These are phyloP conservation scores for Chaetomium strumarium DNA, from an alignment of 2,329 filamentous ascomycete species.

Conservation along the genomic window DNA sequence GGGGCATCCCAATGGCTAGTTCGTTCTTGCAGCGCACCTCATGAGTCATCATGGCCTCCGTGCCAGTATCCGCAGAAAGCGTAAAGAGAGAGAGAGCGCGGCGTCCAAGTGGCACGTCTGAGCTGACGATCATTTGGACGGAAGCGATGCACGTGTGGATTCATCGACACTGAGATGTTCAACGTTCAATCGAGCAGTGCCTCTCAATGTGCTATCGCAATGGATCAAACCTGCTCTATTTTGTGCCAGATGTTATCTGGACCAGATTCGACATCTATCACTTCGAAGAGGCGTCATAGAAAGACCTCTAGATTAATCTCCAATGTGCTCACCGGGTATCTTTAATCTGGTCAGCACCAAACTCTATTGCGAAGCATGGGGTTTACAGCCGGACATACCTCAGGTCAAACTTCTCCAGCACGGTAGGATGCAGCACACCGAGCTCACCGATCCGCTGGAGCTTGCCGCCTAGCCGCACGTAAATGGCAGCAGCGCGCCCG, in stretches of 20 bases:
- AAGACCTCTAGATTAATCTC: constrained; percentile 95
- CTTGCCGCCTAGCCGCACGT: constrained; percentile 68
- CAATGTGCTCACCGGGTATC: constrained; percentile 86
- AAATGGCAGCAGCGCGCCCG: constrained; percentile 82
- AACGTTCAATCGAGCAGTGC: background rate
- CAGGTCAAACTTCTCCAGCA: constrained; percentile 89
- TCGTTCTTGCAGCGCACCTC: too few relatives aligned
- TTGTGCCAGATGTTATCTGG: background rate
- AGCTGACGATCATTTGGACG: too few relatives aligned
- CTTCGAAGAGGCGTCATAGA: constrained; percentile 46
- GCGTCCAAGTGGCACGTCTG: too few relatives aligned
- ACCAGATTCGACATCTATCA: constrained; percentile 1
- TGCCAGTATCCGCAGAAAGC: too few relatives aligned
- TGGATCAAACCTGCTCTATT: constrained; percentile 1
- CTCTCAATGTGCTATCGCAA: background rate
- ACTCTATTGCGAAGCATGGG: background rate
- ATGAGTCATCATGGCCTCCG: too few relatives aligned
- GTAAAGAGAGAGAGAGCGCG: too few relatives aligned
- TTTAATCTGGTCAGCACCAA: constrained; percentile 30
- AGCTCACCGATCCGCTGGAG: constrained; percentile 77
- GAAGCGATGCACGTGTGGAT: background rate
- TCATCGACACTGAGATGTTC: too few relatives aligned
- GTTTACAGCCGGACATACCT: constrained; percentile 44
- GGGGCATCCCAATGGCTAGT: too few relatives aligned
- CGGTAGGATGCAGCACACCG: constrained; percentile 87